Base-by-base conservation (phyloP, 495 filamentous ascomycete genomes). In the Hypoxylon perforatum region DNA sequence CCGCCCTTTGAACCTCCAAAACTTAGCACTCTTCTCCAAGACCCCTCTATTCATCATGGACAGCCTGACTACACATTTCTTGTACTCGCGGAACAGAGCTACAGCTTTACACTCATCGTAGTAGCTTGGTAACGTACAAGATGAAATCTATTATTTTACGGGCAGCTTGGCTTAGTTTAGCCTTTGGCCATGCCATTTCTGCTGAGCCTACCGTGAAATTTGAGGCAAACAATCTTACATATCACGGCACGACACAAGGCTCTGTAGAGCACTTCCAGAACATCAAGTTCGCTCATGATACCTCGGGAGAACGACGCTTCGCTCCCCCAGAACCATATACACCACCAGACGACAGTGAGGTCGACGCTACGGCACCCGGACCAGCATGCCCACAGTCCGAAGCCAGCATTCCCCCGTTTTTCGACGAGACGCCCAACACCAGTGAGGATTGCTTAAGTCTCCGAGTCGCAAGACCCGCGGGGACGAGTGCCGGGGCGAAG, bases 381-480 rank as follows among this genome's bases (percentile, higher is more conserved):
- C 72, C 76, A 9, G 77, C 75, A 48, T 82, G 80, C 58, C 78
- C 78, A 0, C 78, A 80, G 45, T 64, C 45, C 6, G 65, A 63
- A 18, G 74, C 73, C 1, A 74, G 63, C 51, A 56, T 76, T 10
- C 69, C 78, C 0, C 78, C 79, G 1, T 79, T 79, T 52, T 73
- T 77, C 9, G 76, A 70, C 57, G 70, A 55, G 6, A 74, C 79
- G 1, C 65, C 73, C 0, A 66, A 73, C 45, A 57, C 75, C 18
- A 79, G 74, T 48, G 76, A 78, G 63, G 75, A 80, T 55, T 82
- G 78, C 56, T 67, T 83, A 7, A 79, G 76, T 41, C 56, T 83
- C 18, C 77, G 78, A 38, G 78, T 83, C 45, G 62, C 78, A 0
- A 66, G 77, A 10, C 79, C 80, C 1, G 39, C 57, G 1, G 73